Conservation (phyloP, 768 basidiomycete genomes). For the Russula sp. region DNA sequence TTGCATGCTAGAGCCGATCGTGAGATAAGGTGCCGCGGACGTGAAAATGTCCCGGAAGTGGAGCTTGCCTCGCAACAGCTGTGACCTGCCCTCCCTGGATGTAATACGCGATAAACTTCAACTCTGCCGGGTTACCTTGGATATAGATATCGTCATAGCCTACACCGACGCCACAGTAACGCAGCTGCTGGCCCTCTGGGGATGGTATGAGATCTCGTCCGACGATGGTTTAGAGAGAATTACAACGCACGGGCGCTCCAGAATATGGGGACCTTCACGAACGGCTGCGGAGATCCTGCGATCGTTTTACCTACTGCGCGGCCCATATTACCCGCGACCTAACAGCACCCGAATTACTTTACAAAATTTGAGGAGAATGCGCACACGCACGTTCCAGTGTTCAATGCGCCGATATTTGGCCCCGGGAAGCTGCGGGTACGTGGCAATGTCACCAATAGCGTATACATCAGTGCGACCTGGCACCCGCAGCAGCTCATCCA, state of each 20-base stretch:
- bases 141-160: slow-evolving; percentile 73
- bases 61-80: slow-evolving; percentile 54
- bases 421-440: slow-evolving; percentile 54
- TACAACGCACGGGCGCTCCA: slow-evolving; percentile 73
- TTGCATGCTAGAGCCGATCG: slow-evolving; percentile 49
- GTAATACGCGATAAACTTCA: slow-evolving; percentile 88
- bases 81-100: slow-evolving; percentile 54
- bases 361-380: background rate
- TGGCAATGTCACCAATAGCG: slow-evolving; percentile 79
- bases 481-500: slow-evolving; percentile 68
- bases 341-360: background rate
- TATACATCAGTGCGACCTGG: slow-evolving; percentile 46
- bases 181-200: slow-evolving; percentile 74
- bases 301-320: slow-evolving; percentile 78
- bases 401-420: slow-evolving; percentile 61
- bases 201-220: background rate
- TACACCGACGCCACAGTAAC: slow-evolving; percentile 72
- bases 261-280: slow-evolving; percentile 75
- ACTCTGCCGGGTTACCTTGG: slow-evolving; percentile 61
- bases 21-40: background rate
- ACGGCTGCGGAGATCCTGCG: slow-evolving; percentile 45
- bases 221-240: background rate
- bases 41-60: background rate
- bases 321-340: slow-evolving; percentile 84
- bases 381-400: slow-evolving; percentile 74